Evolutionary conservation across 2,329 filamentous ascomycete species (phyloP).

Genomic region (Diaporthe citri): DNA sequence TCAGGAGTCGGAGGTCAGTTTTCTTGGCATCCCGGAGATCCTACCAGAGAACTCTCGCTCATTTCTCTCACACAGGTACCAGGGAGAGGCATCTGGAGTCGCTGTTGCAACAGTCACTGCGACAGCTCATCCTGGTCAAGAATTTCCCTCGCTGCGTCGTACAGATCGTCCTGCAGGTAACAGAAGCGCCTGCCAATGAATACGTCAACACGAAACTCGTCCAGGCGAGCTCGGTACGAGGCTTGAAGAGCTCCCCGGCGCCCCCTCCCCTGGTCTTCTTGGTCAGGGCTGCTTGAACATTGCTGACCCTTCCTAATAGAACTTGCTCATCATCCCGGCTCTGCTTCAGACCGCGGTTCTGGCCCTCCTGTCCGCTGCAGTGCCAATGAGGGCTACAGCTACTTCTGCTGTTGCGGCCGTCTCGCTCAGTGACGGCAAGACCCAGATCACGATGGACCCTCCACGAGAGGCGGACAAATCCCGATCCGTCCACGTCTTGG

Average conservation of each 20-base stretch:
- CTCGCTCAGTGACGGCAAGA: slow-evolving; percentile 51
- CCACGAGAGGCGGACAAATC: slow-evolving; percentile 72
- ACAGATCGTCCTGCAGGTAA: slow-evolving; percentile 85
- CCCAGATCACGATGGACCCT: slow-evolving; percentile 69
- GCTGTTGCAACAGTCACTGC: slow-evolving; percentile 77
- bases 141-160: slow-evolving; percentile 83
- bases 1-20: slow-evolving; percentile 82
- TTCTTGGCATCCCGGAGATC: slow-evolving; percentile 29
- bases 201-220: slow-evolving; percentile 71
- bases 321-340: slow-evolving; percentile 83
- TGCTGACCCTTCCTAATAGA: slow-evolving; percentile 61
- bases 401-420: slow-evolving; percentile 74
- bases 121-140: slow-evolving; percentile 80
- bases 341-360: slow-evolving; percentile 84
- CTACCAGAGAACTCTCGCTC: slow-evolving; percentile 39
- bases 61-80: slow-evolving; percentile 63
- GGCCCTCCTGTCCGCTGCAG: slow-evolving; percentile 83
- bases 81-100: slow-evolving; percentile 86
- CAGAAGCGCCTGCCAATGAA: slow-evolving; percentile 76
- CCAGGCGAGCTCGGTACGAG: slow-evolving; percentile 70
- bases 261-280: slow-evolving; percentile 14
- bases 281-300: slow-evolving; percentile 24
- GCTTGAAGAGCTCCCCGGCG: slow-evolving; percentile 13
- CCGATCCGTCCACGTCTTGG: slow-evolving; percentile 83
- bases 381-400: slow-evolving; percentile 82